Conservation (phyloP, 2,329 filamentous ascomycete species). For the Fusarium tupiense region DNA sequence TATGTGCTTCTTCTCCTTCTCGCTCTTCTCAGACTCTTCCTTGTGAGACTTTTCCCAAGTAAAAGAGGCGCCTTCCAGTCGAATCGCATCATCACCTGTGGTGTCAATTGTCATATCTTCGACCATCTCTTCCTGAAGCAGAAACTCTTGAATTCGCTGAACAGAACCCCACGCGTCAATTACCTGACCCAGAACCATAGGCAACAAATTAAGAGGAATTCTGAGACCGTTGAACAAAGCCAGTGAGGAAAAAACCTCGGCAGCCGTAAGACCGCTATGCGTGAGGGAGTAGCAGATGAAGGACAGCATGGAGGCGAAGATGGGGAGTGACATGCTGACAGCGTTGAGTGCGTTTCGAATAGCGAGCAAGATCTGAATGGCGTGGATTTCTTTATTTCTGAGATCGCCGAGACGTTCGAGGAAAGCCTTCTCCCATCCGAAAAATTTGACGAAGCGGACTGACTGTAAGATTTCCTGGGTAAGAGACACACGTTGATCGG, state of each 20-base stretch:
- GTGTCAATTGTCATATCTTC: slow-evolving; percentile 70
- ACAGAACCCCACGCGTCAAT: slow-evolving; percentile 90
- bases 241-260: slow-evolving; percentile 91
- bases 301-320: slow-evolving; percentile 93
- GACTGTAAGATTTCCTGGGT: slow-evolving; percentile 93
- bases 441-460: slow-evolving; percentile 95
- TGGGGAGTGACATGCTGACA: slow-evolving; percentile 84
- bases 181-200: slow-evolving; percentile 86
- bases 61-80: slow-evolving; percentile 78
- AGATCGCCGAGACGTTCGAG: slow-evolving; percentile 79
- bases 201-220: slow-evolving; percentile 88
- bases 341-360: slow-evolving; percentile 88
- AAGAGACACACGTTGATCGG: slow-evolving; percentile 88
- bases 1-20: slow-evolving; percentile 57
- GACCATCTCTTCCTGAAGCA: slow-evolving; percentile 84
- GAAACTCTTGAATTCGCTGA: slow-evolving; percentile 85
- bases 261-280: slow-evolving; percentile 75
- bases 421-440: slow-evolving; percentile 94
- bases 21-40: slow-evolving; percentile 57
- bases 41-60: slow-evolving; percentile 82
- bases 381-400: slow-evolving; percentile 78
- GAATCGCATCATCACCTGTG: slow-evolving; percentile 74
- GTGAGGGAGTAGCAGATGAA: slow-evolving; percentile 84
- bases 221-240: slow-evolving; percentile 93
- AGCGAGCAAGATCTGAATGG: slow-evolving; percentile 84